A percentile compares a stretch with the other conserved stretches of the same genome.
phyloP scores from a whole-genome alignment of 768 basidiomycete genomes.

The Tephrocybe sp. region DNA sequence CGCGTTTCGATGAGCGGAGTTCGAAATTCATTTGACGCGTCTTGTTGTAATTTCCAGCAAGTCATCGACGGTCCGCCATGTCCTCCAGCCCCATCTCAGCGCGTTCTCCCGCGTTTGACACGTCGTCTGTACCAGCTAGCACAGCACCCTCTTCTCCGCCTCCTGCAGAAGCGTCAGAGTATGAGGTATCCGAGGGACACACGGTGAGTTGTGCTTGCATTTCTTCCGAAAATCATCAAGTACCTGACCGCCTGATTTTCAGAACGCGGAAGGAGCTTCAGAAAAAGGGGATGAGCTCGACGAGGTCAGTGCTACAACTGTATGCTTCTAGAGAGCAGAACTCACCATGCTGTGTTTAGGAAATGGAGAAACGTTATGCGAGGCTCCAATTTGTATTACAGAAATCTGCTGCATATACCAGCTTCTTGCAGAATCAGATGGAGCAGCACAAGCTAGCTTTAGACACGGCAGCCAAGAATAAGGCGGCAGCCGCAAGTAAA shows the following conservation, averaged over 20 bases:
- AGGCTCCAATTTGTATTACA: slow-evolving; percentile 68
- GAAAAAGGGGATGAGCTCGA: slow-evolving; percentile 10
- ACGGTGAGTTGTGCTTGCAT: slow-evolving; percentile 9
- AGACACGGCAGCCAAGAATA: slow-evolving; percentile 12
- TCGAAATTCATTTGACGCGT: slow-evolving; percentile 15
- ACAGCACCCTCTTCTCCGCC: slow-evolving; percentile 22
- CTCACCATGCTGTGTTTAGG: slow-evolving; percentile 29
- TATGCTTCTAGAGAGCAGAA: background rate
- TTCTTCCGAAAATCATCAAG: too few species aligned
- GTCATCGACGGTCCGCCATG: slow-evolving; percentile 14
- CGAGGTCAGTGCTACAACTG: slow-evolving; percentile 8
- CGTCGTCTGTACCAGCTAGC: slow-evolving; percentile 19
- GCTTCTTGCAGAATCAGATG: slow-evolving; percentile 71
- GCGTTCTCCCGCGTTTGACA: slow-evolving; percentile 15
- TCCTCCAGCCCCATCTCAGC: slow-evolving; percentile 21
- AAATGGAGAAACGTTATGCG: slow-evolving; percentile 45
- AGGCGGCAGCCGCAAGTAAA: slow-evolving; percentile 11
- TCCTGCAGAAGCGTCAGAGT: slow-evolving; percentile 17
- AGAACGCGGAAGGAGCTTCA: slow-evolving; percentile 5
- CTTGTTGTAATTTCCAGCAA: slow-evolving; percentile 5
- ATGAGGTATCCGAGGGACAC: slow-evolving; percentile 12
- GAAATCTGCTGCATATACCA: slow-evolving; percentile 74
- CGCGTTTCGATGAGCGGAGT: slow-evolving; percentile 16
- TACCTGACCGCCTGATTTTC: too few species aligned
- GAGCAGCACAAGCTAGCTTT: slow-evolving; percentile 49